Evolutionary conservation across 352 stramenopile species (phyloP).

Genomic region (Phytophthora syringae): DNA sequence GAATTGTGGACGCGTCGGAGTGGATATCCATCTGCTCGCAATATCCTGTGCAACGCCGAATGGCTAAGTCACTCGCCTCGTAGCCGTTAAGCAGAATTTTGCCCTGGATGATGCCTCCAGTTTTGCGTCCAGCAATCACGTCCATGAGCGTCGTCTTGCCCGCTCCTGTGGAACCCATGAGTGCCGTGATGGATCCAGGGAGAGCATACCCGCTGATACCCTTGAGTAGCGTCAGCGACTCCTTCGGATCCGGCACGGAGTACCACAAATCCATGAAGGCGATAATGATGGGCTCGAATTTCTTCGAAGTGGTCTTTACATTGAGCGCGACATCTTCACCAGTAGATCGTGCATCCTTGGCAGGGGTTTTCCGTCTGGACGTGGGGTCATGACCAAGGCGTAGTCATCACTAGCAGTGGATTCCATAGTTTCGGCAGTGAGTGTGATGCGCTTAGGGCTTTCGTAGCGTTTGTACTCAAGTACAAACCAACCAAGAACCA

Average conservation of each 20-base stretch:
- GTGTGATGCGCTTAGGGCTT: conserved; percentile 18
- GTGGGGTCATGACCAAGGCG: conserved; percentile 14
- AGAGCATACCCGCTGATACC: conserved; percentile 47
- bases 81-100: conserved; percentile 59
- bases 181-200: conserved; percentile 52
- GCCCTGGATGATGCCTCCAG: conserved; percentile 66
- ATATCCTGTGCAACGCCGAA: conserved; percentile 41
- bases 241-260: conserved; percentile 41
- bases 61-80: conserved; percentile 36
- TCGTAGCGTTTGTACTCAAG: conserved; percentile 40
- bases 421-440: conserved; percentile 4
- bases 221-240: conserved; percentile 71
- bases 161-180: conserved; percentile 65
- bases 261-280: conserved; percentile 49
- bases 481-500: conserved; percentile 35
- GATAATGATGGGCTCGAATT: conserved; percentile 32
- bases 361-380: conserved; percentile 11
- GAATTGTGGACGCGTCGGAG: conserved; percentile 80
- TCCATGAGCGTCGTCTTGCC: conserved; percentile 94
- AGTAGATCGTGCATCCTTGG: not conserved
- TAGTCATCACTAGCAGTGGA: conserved; percentile 11
- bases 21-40: conserved; percentile 88
- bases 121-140: conserved; percentile 93
- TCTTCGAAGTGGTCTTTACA: conserved; percentile 7
- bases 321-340: conserved; percentile 11